phyloP scores from a whole-genome alignment of 495 filamentous ascomycete species.

The Trichoderma orchidacearum region DNA sequence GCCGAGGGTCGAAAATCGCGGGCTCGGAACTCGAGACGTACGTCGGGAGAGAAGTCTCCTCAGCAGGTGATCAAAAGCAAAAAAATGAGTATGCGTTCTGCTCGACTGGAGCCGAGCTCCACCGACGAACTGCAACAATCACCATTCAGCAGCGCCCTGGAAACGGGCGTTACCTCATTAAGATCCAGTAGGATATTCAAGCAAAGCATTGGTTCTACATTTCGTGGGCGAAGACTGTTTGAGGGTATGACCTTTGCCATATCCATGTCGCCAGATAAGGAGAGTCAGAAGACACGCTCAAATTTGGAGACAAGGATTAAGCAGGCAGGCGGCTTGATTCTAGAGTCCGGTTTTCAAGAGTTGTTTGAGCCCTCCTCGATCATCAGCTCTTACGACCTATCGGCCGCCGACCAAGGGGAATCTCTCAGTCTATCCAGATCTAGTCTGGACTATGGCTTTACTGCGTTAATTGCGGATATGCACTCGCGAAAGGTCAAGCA shows the following conservation, averaged over 20 bases:
- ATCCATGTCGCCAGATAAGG: constrained; percentile 40
- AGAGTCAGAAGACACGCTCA: constrained; percentile 36
- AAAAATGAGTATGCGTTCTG: background rate
- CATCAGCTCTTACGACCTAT: constrained; percentile 4
- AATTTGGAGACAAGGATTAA: constrained; percentile 28
- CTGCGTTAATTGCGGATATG: constrained; percentile 71
- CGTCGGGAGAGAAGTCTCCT: background rate
- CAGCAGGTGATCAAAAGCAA: background rate
- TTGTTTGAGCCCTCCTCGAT: constrained; percentile 50
- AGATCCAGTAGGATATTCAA: constrained; percentile 6
- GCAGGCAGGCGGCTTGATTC: constrained; percentile 54
- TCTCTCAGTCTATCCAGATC: constrained; percentile 11
- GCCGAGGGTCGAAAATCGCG: background rate
- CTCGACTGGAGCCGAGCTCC: background rate
- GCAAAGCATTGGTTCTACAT: constrained; percentile 5
- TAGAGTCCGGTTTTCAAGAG: constrained; percentile 69
- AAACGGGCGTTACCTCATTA: constrained; percentile 13
- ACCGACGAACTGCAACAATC: constrained; percentile 6
- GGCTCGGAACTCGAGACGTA: background rate
- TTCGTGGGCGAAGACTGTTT: constrained; percentile 36
- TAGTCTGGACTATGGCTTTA: constrained; percentile 41
- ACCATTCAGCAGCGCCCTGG: constrained; percentile 7
- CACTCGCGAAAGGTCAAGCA: constrained; percentile 87
- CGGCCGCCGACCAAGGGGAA: constrained; percentile 21
- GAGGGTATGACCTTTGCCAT: constrained; percentile 70